A percentile compares a stretch with the other conserved stretches of the same genome.
Conservation (phyloP, 208 protist genomes). For the Lotmaria passim region DNA sequence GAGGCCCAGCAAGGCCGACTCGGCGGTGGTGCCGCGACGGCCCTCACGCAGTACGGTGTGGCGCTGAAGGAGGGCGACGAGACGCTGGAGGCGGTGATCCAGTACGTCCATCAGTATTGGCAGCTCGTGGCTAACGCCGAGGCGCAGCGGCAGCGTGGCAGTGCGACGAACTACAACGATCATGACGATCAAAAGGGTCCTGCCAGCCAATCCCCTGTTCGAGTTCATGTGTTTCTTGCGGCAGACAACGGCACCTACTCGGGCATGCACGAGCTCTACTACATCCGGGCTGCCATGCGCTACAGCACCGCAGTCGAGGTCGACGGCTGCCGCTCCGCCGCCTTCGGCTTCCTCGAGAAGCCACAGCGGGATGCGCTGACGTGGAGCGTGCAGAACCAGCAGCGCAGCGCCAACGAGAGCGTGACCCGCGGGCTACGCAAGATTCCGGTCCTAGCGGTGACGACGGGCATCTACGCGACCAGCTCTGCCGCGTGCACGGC, state of each 20-base stretch:
- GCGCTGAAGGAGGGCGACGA: constrained; percentile 36
- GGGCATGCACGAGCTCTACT: constrained; percentile 58
- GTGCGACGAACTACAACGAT: neutral
- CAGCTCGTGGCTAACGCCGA: constrained; percentile 7
- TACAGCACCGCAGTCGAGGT: constrained; percentile 36
- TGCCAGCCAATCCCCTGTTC: constrained; percentile 18
- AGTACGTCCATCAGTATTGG: constrained; percentile 33
- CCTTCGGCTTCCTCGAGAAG: constrained; percentile 53
- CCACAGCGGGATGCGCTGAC: constrained; percentile 43
- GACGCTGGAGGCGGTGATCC: constrained; percentile 26
- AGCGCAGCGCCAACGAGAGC: constrained; percentile 13
- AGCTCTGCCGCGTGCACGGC: constrained; percentile 47
- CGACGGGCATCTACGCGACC: constrained; percentile 54
- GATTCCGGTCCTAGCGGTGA: constrained; percentile 51
- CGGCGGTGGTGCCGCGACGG: neutral
- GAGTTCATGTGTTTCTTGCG: constrained; percentile 55
- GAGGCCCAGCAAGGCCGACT: constrained; percentile 14
- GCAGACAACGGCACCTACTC: constrained; percentile 66
- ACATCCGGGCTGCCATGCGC: constrained; percentile 50
- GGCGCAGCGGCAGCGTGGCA: neutral
- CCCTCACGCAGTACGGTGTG: constrained; percentile 28
- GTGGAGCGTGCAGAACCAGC: constrained; percentile 19
- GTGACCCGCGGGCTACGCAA: constrained; percentile 18
- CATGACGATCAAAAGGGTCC: neutral
- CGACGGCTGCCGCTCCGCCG: constrained; percentile 45